Evolutionary conservation across 75 land plant species (phyloP), one percentile per base, ranked within the genome.

Genomic region (Ceratopteris richardii): DNA sequence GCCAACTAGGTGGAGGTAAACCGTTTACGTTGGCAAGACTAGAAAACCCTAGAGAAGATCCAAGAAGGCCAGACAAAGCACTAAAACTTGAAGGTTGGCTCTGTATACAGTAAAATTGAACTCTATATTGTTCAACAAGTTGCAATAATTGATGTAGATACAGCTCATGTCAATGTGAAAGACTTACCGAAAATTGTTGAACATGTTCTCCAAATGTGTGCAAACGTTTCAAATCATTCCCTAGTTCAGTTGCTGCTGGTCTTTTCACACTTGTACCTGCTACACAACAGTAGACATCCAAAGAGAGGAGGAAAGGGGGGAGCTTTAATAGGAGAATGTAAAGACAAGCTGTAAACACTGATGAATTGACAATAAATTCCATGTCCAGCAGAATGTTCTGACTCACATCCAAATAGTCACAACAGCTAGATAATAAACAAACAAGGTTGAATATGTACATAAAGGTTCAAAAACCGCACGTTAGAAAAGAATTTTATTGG

Each of bases 1-100:
- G 69, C 26, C 56, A 62, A 56, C 29, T 63, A 57, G 82, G 26
- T 13, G 60, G 9, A 3, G 59, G 37, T 29, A 44, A 56, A 2
- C 66, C 33, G 48, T 39, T 67, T 41, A 33, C 7, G 37, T 9
- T 33, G 9, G 37, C 37, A 33, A 33, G 68, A 61, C 7, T 29
- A 0, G 71, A 21, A 40, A 47, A 57, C 24, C 71, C 42, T 20
- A 65, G 23, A 31, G 57, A 65, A 10, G 48, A 2, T 51, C 63
- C 73, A 26, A 51, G 19, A 25, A 33, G 37, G 37, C 51, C 65
- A 48, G 51, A 29, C 24, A 42, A 26, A 27, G 63, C 16, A 21
- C 24, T 29, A 14, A 41, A 61, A 61, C 40, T 22, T 12, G 10
- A 23, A 12, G 22, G 27, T 5, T 43, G 51, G 26, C 24, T 36